A percentile compares a stretch with the other conserved stretches of the same genome.
Evolutionary conservation across 768 basidiomycete species (phyloP).

Genomic region (Leucosporidium creatinivorum): DNA sequence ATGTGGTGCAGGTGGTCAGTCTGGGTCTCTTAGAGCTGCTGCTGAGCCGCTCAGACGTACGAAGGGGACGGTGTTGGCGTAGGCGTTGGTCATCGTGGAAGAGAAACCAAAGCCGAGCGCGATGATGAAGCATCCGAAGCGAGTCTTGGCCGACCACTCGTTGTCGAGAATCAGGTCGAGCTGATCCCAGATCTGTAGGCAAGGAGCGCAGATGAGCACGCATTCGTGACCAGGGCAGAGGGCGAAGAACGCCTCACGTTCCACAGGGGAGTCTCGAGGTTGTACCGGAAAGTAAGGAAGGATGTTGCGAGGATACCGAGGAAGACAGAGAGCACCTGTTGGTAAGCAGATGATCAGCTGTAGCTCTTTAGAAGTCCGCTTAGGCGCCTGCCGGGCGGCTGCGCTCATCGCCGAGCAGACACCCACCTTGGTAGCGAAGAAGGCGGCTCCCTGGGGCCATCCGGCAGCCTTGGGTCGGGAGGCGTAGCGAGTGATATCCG

Average conservation of each 20-base stretch:
- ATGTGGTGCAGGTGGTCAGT: too few relatives aligned
- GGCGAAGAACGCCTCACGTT: not conserved
- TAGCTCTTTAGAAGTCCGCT: too few relatives aligned
- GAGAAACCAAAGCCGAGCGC: not conserved
- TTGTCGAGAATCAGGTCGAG: not conserved
- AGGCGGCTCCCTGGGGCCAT: not conserved
- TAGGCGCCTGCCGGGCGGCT: too few relatives aligned
- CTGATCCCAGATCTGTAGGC: not conserved
- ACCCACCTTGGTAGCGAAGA: not conserved
- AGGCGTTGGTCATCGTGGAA: not conserved
- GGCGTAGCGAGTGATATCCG: not conserved
- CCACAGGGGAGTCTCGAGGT: not conserved
- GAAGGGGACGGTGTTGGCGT: not conserved
- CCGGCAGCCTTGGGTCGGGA: not conserved
- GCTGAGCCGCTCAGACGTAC: too few relatives aligned
- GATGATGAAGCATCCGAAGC: not conserved
- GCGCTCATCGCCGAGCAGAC: not conserved
- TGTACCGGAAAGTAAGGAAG: not conserved
- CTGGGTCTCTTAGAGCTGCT: too few relatives aligned
- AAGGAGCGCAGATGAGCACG: too few relatives aligned
- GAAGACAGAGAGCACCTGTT: not conserved
- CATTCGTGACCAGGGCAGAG: not conserved
- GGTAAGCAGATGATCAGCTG: not conserved
- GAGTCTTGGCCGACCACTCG: not conserved
- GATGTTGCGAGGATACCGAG: not conserved